These are phyloP conservation scores for Blastobotrys aristatus DNA, from an alignment of 1,139 yeast genomes.

Conservation along the genomic window DNA sequence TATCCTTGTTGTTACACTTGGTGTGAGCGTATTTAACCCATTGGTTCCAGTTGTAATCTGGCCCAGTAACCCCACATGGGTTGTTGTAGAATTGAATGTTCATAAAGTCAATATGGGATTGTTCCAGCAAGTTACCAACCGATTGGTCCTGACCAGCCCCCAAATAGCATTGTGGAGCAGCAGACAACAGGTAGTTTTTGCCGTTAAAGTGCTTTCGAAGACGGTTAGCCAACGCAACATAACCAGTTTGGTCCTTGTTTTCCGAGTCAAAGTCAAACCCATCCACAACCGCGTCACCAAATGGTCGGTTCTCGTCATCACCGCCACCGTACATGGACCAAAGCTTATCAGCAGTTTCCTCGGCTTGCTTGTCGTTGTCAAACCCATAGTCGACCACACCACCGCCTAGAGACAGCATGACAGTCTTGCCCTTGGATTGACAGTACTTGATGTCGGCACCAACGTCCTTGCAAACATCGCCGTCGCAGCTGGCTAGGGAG, in stretches of 20 bases:
- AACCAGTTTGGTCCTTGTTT: slow-evolving; percentile 47
- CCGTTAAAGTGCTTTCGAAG: slow-evolving; percentile 52
- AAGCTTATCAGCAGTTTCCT: slow-evolving; percentile 61
- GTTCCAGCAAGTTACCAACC: slow-evolving; percentile 59
- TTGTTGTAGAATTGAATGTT: slow-evolving; percentile 93
- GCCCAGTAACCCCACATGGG: slow-evolving; percentile 46
- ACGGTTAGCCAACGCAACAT: slow-evolving; percentile 45
- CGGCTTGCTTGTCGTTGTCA: slow-evolving; percentile 54
- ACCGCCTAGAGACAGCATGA: slow-evolving; percentile 77
- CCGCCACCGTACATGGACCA: slow-evolving; percentile 91
- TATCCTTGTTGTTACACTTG: slow-evolving; percentile 54
- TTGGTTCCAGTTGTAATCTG: slow-evolving; percentile 70
- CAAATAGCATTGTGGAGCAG: slow-evolving; percentile 80
- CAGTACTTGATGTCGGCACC: slow-evolving; percentile 68
- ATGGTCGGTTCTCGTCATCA: slow-evolving; percentile 66
- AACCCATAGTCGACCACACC: slow-evolving; percentile 64
- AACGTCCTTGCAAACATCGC: slow-evolving; percentile 29
- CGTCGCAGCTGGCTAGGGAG: slow-evolving; percentile 29
- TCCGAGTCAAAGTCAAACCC: slow-evolving; percentile 74
- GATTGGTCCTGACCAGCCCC: slow-evolving; percentile 50
- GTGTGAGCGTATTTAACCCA: slow-evolving; percentile 68
- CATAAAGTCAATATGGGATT: slow-evolving; percentile 72
- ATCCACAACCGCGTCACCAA: slow-evolving; percentile 59
- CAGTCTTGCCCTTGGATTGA: slow-evolving; percentile 65
- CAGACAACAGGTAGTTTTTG: slow-evolving; percentile 67